Base-by-base conservation (phyloP, 108 stramenopile species). In the Aureococcus anophagefferens region DNA sequence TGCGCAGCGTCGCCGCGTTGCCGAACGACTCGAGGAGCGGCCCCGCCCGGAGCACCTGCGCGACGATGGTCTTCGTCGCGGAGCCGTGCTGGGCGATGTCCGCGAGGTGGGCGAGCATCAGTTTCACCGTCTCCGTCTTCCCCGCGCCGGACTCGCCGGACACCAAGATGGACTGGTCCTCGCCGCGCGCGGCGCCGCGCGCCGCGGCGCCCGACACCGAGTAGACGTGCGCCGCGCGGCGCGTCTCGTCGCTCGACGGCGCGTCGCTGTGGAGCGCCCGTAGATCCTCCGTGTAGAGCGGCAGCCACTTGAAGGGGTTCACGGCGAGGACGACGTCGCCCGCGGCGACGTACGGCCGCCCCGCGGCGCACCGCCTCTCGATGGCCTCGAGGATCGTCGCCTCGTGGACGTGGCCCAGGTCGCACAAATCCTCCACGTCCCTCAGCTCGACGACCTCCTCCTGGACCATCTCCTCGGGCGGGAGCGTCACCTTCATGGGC, bases 141-240 rank as follows among this genome's bases (percentile, higher is more conserved):
- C 91, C 91, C 25, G 89, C 88, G 25, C 91, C 91, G 67, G 75
- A 77, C 71, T 90, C 89, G 18, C 91, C 91, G 17, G 21, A 25
- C 21, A 59, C 25, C 7, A 16, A 28, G 51, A 59, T 59, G 21
- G 51, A 16, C 51, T 59, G 51, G 51, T 16, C 14, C 21, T 25
- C 21, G 1, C 51, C 51, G 21, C 14, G 1, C 21, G 14, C 51
- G 21, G 25, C 25, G 25, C 14, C 21, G 17, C 25, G 4, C 17
- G 51, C 51, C 51, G 25, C 25, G 51, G 51, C 51, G 3, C 51
- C 51, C 0, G 40, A 44, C 40, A 59, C 25, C 7, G 51, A 59
- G 25, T 59, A 59, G 51, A 3, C 4, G 25, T 59, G 51, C 17
- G 51, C 21, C 17, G 51, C 51, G 1, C 51, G 51, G 13, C 51